Conservation (phyloP, 2,329 filamentous ascomycete genomes). For the Teratosphaeria gauchensis region DNA sequence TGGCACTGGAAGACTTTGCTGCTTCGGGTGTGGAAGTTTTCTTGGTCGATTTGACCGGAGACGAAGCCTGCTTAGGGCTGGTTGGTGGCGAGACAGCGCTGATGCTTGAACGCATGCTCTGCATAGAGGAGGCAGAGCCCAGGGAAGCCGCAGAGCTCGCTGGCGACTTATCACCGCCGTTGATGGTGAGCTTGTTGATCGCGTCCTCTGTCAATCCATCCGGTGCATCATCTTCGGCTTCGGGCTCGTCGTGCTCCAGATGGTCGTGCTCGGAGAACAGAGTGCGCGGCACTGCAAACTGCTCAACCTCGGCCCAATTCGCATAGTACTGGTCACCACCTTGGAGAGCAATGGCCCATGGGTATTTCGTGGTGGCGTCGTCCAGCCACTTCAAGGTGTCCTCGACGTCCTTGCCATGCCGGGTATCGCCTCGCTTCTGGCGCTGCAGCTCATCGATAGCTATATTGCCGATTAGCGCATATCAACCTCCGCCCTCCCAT, state of each 20-base stretch:
- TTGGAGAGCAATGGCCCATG: constrained; percentile 37
- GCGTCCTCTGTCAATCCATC: constrained; percentile 29
- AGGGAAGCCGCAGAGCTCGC: constrained; percentile 36
- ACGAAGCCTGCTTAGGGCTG: constrained; percentile 21
- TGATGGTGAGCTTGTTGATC: constrained; percentile 19
- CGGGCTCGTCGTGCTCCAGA: constrained; percentile 31
- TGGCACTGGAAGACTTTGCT: constrained; percentile 16
- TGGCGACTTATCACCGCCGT: constrained; percentile 29
- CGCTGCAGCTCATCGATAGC: constrained; percentile 38
- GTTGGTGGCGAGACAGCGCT: constrained; percentile 25
- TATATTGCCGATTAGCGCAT: constrained; percentile 15
- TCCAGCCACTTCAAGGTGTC: constrained; percentile 44
- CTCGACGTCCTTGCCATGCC: constrained; percentile 35
- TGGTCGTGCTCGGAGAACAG: constrained; percentile 40
- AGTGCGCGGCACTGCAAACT: constrained; percentile 38
- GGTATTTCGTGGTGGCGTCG: constrained; percentile 37
- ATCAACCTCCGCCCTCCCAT: not conserved
- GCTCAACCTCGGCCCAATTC: constrained; percentile 42
- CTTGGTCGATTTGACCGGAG: constrained; percentile 9
- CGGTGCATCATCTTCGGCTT: constrained; percentile 7
- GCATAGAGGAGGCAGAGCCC: constrained; percentile 28
- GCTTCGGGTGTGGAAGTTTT: constrained; percentile 2
- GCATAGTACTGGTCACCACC: constrained; percentile 38
- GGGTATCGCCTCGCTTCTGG: constrained; percentile 33
- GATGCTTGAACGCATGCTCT: constrained; percentile 27